Base-by-base conservation (phyloP, 441 rosid genomes). In the Populus hybrid region DNA sequence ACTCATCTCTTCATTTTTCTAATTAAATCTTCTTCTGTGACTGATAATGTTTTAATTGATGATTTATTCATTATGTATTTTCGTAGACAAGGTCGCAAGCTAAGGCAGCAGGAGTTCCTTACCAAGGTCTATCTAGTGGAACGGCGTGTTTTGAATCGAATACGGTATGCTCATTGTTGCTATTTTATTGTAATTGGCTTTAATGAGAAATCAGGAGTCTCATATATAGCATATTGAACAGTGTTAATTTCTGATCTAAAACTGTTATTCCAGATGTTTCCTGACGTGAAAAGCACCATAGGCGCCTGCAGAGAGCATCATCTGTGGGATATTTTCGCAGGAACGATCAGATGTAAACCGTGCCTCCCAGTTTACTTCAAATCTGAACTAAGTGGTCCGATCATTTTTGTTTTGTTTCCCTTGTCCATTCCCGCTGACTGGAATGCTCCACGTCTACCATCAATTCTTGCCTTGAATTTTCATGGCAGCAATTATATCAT, bases 51-150 rank as follows among this genome's bases (percentile, higher is more conserved):
- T n/a, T 16, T 34, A 30, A 57, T 36, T 36, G 10, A 5, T 61
- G 26, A 34, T 77, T 61, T 34, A 4, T 23, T 21, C 50, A 40
- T 11, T 40, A 40, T 72, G 12, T 14, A 6, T 57, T 50, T 10
- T 78, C 70, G 21, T 32, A 94, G 98, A 95, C 94, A 46, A 91
- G 97, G 67, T 82, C 91, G 89, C 98, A 95, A 85, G 94, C 95
- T 16, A 98, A 95, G 86, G 99, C 98, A 57, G 98, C 98, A 2
- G 97, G 98, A 68, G 87, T 79, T 40, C 83, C 84, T 70, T 92
- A 92, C 79, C 88, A 92, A 7, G 94, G 89, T 85, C 89, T 93
- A 6, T 6, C 36, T 34, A 6, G 91, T 24, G 88, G 79, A 38
- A 34, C 35, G 21, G 71, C 35, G 24, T 77, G 79, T 74, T 73